Base-by-base conservation (phyloP, 305 asterid species). In the Fraxinus ornus region DNA sequence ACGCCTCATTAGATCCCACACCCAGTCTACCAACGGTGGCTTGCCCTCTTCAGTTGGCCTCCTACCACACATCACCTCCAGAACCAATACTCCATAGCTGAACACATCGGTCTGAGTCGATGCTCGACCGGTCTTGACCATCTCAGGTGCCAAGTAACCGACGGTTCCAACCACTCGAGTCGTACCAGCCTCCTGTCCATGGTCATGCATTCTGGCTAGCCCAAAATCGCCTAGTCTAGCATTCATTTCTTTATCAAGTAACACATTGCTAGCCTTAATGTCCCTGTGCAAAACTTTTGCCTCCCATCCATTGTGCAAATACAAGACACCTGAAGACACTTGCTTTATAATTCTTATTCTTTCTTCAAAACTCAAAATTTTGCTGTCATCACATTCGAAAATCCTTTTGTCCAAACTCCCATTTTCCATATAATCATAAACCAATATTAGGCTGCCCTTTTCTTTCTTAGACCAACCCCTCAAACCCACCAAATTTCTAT, bases 401-500 rank as follows among this genome's bases (percentile, higher is more conserved):
- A 92, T 87, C 84, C 86, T 83, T 41, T 83, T 84, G 68, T 94
- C 98, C 21, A 94, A 90, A 78, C 98, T 92, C 22, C 94, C 94
- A 60, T 92, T 92, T 83, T 89, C 98, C 98, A 92, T 90, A 79
- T 92, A 94, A 73, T 94, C 98, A 73, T 94, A 94, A 7, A 94
- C 94, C 70, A 94, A 77, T 70, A 94, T 81, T 55, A 92, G 78
- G 88, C 93, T 91, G 4, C 94, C 92, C 70, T 83, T 90, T 70
- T 91, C 98, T 75, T 90, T 92, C 91, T 92, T 94, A 86, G 97
- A 94, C 97, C 98, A 94, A 2, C 98, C 97, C 84, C 94, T 86
- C 81, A 94, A 76, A 2, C 95, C 93, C 55, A 94, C 97, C 75
- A 94, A 82, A 75, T 91, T 94, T 55, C 97, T 70, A 1, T 94